Evolutionary conservation across 2,329 filamentous ascomycete genomes (phyloP), one percentile per base, ranked within the genome.

Genomic region (Hypoxylon sp.): DNA sequence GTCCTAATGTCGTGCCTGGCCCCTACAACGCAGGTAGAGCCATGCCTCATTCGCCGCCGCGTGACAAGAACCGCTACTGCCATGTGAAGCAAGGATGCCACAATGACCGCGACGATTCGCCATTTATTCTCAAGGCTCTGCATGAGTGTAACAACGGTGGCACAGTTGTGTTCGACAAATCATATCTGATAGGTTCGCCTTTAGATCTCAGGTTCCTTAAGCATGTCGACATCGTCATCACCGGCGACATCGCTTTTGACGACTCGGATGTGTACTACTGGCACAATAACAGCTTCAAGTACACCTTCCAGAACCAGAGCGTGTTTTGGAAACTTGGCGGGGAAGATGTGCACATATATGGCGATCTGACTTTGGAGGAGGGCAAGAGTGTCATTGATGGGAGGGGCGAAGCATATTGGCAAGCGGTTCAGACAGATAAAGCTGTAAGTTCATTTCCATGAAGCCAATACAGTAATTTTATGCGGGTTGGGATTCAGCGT

Each of bases 191-290:
- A 67, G 89, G 85, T 13, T 91, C 87, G 0, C 88, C 90, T 0
- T 76, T 92, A 35, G 87, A 92, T 72, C 78, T 92, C 71, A 91
- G 88, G 0, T 91, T 90, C 76, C 80, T 92, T 17, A 82, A 88
- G 47, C 81, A 87, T 70, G 83, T 92, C 31, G 90, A 93, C 76
- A 79, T 92, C 3, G 85, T 87, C 81, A 81, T 81, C 63, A 78
- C 76, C 0, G 89, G 88, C 22, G 84, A 84, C 22, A 83, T 92
- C 19, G 81, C 86, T 62, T 92, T 92, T 79, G 87, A 86, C 61
- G 85, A 90, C 55, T 65, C 65, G 55, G 88, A 93, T 75, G 90
- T 89, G 1, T 84, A 88, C 70, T 92, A 92, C 78, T 92, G 91
- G 91, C 84, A 90, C 69, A 83, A 83, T 8, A 84, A 91, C 73